Evolutionary conservation across 768 basidiomycete species (phyloP), one percentile per base, ranked within the genome.

Genomic region (Leccinum uliginosum): DNA sequence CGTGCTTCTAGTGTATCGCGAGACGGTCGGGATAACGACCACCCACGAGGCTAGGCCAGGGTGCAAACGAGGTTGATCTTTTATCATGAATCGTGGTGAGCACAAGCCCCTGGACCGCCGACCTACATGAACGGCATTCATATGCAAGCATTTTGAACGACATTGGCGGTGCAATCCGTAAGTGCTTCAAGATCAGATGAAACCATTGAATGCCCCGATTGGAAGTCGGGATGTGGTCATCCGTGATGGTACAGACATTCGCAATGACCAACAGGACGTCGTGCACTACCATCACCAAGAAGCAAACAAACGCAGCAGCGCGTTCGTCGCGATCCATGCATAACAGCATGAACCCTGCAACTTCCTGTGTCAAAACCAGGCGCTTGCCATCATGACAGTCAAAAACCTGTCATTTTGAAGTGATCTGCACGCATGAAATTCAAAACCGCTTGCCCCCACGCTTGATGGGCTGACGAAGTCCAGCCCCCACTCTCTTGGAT

Each of bases 391-490:
- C 19, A 34, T 21, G 26, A 43, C 50, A 32, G 19, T 46, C 44
- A 50, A 27, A 46, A 23, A 14, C 30, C 19, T 12, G 7, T 32
- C n/a, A 19, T 21, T 11, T 6, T 12, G 40, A 12, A 43, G 19
- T 11, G 19, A 21, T 27, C 7, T 49, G 26, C 29, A 12, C 1
- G 26, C n/a, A 50, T 23, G 26, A 53, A 48, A 59, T 78, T 77
- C 89, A 75, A 89, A 91, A 70, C 59, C 85, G 80, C 68, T 83
- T 87, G 29, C 84, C 87, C 34, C 86, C 86, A 61, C 89, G 81
- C 72, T 85, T 90, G 59, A 91, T 75, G 5, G 89, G 89, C 62
- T 91, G 89, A 63, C 83, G 80, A 45, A 83, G 77, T 40, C 84
- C 84, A 53, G 68, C 66, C 49, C 66, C 60, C 45, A 76, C 77